Evolutionary conservation across 495 filamentous ascomycete genomes (phyloP).

Genomic region (Extremus antarcticus): DNA sequence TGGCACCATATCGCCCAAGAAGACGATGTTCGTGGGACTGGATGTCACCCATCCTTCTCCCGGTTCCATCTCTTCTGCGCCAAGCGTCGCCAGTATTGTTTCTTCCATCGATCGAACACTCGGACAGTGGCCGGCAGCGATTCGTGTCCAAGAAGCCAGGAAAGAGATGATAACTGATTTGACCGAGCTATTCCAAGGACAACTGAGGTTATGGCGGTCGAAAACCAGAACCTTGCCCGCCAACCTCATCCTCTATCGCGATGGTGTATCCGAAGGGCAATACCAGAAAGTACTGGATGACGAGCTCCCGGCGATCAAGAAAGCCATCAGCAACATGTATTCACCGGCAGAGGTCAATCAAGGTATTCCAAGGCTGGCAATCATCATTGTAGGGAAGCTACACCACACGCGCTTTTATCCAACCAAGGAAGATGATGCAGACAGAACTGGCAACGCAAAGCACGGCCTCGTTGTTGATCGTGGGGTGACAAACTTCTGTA

Average conservation of each 20-base stretch:
- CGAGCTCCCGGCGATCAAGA: too few species aligned
- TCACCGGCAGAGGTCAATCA: too few species aligned
- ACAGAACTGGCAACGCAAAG: too few species aligned
- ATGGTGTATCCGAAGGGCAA: slow-evolving; percentile 82
- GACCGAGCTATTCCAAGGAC: slow-evolving; percentile 34
- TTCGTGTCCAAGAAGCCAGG: slow-evolving; percentile 42
- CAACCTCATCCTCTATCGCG: slow-evolving; percentile 75
- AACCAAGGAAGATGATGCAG: too few species aligned
- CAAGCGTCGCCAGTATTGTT: slow-evolving; percentile 65
- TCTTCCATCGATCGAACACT: slow-evolving; percentile 51
- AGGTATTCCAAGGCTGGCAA: too few species aligned
- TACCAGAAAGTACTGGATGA: slow-evolving; percentile 35
- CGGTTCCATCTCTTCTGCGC: slow-evolving; percentile 42
- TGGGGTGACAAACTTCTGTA: too few species aligned
- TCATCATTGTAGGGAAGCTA: too few species aligned
- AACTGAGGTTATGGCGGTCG: slow-evolving; percentile 48
- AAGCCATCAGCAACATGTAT: too few species aligned
- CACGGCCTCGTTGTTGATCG: too few species aligned
- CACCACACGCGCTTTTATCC: too few species aligned
- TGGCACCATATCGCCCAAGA: slow-evolving; percentile 34
- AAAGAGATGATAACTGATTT: slow-evolving; percentile 45
- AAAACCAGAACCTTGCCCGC: slow-evolving; percentile 47
- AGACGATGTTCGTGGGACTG: slow-evolving; percentile 74
- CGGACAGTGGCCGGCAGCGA: slow-evolving; percentile 57
- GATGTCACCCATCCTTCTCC: slow-evolving; percentile 85